These are phyloP conservation scores for Verbascum thapsus DNA, from an alignment of 257 asterid genomes.

Conservation along the genomic window DNA sequence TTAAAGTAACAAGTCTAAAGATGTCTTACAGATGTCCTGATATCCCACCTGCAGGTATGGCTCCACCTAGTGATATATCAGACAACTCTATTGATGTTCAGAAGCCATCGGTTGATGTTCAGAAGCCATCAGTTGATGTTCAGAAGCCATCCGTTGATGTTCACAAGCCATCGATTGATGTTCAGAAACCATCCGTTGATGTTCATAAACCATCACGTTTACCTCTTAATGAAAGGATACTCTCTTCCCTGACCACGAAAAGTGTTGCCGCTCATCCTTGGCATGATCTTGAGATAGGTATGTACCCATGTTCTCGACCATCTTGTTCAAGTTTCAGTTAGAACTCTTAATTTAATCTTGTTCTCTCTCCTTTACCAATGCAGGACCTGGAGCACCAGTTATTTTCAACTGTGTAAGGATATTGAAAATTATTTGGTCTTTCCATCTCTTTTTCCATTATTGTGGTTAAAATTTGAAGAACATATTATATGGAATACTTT, in stretches of 20 bases:
- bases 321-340: conserved; percentile 3
- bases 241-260: conserved; percentile 68
- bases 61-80: conserved; percentile 59
- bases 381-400: conserved; percentile 73
- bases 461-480: conserved; percentile 18
- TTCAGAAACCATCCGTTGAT: not conserved
- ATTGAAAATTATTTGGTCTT: conserved; percentile 24
- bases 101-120: conserved; percentile 35
- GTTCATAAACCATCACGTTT: conserved; percentile 45
- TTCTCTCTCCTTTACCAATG: conserved; percentile 26
- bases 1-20: not conserved
- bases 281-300: conserved; percentile 84
- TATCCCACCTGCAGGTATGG: conserved; percentile 50
- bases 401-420: conserved; percentile 68
- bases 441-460: conserved; percentile 4
- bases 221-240: conserved; percentile 70
- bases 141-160: too few relatives aligned
- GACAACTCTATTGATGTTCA: conserved; percentile 20
- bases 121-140: conserved; percentile 41
- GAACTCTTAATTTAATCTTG: conserved; percentile 9
- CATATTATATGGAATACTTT: conserved; percentile 9
- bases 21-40: conserved; percentile 21
- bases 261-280: conserved; percentile 77
- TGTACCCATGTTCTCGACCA: conserved; percentile 25
- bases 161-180: too few relatives aligned